Conservation (phyloP, 2,329 filamentous ascomycete species). For the Verticillium klebahnii region DNA sequence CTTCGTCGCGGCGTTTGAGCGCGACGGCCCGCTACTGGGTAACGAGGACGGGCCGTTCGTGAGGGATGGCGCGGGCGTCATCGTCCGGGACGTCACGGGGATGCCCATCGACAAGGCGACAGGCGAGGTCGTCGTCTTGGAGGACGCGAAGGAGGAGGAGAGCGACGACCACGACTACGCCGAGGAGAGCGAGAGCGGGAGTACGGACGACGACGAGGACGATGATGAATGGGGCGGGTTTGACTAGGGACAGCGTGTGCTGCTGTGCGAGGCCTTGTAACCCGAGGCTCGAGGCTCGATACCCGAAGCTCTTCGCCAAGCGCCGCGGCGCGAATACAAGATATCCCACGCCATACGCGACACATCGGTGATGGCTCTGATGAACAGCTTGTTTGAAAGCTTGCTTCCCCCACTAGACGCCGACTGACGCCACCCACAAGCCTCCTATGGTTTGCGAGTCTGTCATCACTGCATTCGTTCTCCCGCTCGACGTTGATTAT, state of each 20-base stretch:
- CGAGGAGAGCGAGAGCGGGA: slow-evolving; percentile 12
- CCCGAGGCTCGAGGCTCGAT: no score
- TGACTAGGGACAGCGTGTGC: slow-evolving; percentile 13
- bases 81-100: slow-evolving; percentile 37
- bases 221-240: slow-evolving; percentile 26
- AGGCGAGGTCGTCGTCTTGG: slow-evolving; percentile 22
- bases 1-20: slow-evolving; percentile 84
- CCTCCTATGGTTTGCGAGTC: no score
- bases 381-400: no score
- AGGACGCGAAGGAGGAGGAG: not conserved
- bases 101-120: slow-evolving; percentile 32
- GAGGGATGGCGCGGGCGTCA: slow-evolving; percentile 49
- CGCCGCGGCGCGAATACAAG: no score
- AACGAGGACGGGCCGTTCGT: slow-evolving; percentile 43
- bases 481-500: no score
- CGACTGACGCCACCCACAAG: no score
- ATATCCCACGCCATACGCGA: no score
- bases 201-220: slow-evolving; percentile 13
- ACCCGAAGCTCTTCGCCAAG: no score
- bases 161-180: slow-evolving; percentile 10
- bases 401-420: no score
- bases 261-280: no score
- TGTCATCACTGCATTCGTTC: no score
- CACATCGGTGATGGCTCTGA: no score
- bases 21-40: slow-evolving; percentile 34